Conservation (phyloP, 805 yeast species). For the Candida oleophila region DNA sequence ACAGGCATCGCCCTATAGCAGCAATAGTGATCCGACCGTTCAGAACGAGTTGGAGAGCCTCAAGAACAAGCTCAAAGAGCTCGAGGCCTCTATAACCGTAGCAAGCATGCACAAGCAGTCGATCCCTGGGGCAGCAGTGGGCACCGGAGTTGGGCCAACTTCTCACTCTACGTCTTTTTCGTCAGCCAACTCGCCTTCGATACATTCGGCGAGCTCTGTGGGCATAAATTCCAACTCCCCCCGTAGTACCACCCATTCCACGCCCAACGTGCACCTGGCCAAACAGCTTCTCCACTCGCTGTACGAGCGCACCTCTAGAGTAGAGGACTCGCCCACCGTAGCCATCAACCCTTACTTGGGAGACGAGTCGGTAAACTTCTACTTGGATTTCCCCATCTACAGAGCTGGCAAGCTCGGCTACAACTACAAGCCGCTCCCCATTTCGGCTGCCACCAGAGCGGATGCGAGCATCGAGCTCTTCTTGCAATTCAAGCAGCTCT, state of each 20-base stretch:
- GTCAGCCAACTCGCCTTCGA: background rate
- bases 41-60: conserved; percentile 5
- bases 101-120: conserved; percentile 3
- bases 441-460: background rate
- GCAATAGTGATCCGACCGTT: background rate
- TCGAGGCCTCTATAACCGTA: conserved; percentile 5
- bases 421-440: background rate
- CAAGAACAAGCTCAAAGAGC: conserved; percentile 3
- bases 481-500: background rate
- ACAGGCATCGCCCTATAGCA: no score
- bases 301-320: background rate
- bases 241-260: background rate
- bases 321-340: background rate
- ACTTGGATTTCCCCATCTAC: background rate
- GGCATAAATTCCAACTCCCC: background rate
- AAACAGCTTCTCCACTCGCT: background rate
- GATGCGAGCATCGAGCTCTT: conserved; percentile 1
- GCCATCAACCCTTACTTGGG: background rate
- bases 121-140: background rate
- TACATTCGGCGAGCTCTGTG: background rate
- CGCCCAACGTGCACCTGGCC: background rate
- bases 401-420: no score
- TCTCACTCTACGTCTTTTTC: background rate
- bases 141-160: background rate
- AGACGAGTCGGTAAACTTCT: conserved; percentile 1